A percentile compares a stretch with the other conserved stretches of the same genome.
These are phyloP conservation scores for Capsicum baccatum DNA, from an alignment of 257 asterid species.

Conservation along the genomic window DNA sequence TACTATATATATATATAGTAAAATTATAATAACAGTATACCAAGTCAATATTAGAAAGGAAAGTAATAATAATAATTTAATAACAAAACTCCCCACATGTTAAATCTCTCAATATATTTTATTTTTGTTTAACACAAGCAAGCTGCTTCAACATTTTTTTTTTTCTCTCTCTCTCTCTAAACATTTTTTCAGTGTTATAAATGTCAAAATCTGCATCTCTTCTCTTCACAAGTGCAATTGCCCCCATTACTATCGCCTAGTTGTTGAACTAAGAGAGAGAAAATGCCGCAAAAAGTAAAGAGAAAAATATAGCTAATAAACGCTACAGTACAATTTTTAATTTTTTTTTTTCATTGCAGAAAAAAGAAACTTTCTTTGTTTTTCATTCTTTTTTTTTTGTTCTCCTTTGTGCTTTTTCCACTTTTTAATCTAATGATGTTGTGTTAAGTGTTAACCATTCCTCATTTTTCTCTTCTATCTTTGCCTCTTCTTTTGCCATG, in stretches of 20 bases:
- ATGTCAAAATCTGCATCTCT: slow-evolving; percentile 10
- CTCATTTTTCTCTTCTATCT: slow-evolving; percentile 50
- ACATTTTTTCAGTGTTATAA: not conserved
- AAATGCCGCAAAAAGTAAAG: slow-evolving; percentile 10
- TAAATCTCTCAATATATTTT: not conserved
- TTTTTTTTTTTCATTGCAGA: too few relatives aligned
- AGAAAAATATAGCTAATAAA: slow-evolving; percentile 21
- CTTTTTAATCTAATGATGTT: not conserved
- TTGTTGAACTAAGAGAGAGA: not conserved
- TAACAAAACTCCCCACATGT: not conserved
- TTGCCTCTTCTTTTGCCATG: slow-evolving; percentile 46
- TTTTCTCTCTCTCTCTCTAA: slow-evolving; percentile 8
- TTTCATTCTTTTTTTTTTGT: not conserved
- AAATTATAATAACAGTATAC: too few relatives aligned
- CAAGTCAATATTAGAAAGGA: not conserved
- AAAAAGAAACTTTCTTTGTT: slow-evolving; percentile 6
- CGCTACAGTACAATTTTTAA: not conserved
- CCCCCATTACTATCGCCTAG: slow-evolving; percentile 23
- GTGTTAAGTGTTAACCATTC: slow-evolving; percentile 40
- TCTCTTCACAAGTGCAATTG: not conserved
- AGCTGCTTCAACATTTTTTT: not conserved
- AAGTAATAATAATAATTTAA: not conserved
- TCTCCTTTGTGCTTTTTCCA: not conserved
- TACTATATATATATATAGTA: too few relatives aligned
- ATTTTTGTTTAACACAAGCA: not conserved